Evolutionary conservation across 176 grass and related monocot species (phyloP), one percentile per base, ranked within the genome.

Genomic region (Chrysopogon serrulatus): DNA sequence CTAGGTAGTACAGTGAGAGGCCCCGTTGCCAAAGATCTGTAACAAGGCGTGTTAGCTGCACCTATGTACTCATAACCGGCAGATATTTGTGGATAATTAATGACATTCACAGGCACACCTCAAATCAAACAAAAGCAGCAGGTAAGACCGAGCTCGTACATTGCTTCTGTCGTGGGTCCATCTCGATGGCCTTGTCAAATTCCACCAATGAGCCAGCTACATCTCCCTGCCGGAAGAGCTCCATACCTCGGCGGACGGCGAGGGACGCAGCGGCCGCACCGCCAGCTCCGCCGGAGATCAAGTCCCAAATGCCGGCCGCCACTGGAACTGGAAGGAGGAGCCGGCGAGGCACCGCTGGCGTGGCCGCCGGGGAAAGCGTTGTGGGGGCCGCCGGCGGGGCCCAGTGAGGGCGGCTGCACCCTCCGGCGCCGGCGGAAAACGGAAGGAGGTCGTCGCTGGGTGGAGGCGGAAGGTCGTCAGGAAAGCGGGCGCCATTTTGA

Each of bases 11-110:
- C 18, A 98, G 64, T 31, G 95, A 95, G 32, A 98, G 78, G 5
- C 92, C 95, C 71, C 92, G 86, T 34, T 98, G 92, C 95, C 95
- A 98, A 65, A 98, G 91, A 85, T 98, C 95, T 98, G 85, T 36
- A 88, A 68, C 13, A 54, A 45, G 7, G 3, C 4, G 64, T 27
- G 64, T 27, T 37, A 37, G 44, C 48, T 84, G 73, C 51, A 77
- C 40, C 19, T 39, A n/a, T n/a, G n/a, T n/a, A n/a, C n/a, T n/a
- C n/a, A n/a, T n/a, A n/a, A n/a, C n/a, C n/a, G n/a, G n/a, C n/a
- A n/a, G n/a, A n/a, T n/a, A n/a, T n/a, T n/a, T n/a, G n/a, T n/a
- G n/a, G n/a, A n/a, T n/a, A n/a, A n/a, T n/a, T 1, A 53, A 74
- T 21, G 47, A 35, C 47, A 54, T 37, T 27, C 12, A 39, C 34